A percentile compares a stretch with the other conserved stretches of the same genome.
Conservation (phyloP, 2,329 filamentous ascomycete species). For the Nothophaeocryptopus gaeumannii region DNA sequence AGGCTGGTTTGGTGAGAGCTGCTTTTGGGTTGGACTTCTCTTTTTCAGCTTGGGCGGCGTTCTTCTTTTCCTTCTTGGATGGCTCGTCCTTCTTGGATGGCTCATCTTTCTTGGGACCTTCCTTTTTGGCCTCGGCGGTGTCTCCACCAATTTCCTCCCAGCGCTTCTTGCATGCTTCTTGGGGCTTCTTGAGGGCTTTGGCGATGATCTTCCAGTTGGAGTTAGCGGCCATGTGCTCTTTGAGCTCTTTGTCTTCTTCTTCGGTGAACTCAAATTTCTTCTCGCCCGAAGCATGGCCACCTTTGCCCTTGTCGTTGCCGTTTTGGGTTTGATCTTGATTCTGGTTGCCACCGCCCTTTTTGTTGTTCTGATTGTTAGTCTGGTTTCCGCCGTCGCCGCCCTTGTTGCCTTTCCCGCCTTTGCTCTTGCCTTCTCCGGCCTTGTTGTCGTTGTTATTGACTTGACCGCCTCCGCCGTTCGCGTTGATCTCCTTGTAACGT, state of each 20-base stretch:
- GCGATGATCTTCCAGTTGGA: slow-evolving; percentile 11
- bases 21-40: slow-evolving; percentile 7
- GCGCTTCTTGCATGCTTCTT: slow-evolving; percentile 8
- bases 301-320: background rate
- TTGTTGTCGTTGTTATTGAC: slow-evolving; percentile 1
- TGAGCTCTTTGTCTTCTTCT: slow-evolving; percentile 21
- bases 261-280: slow-evolving; percentile 17
- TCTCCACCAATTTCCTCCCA: slow-evolving; percentile 12
- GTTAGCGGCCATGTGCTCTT: slow-evolving; percentile 5
- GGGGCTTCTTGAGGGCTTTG: slow-evolving; percentile 7
- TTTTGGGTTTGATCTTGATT: slow-evolving; percentile 5
- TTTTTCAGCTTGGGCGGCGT: slow-evolving; percentile 13
- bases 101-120: slow-evolving; percentile 13
- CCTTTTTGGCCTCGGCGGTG: slow-evolving; percentile 10
- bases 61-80: slow-evolving; percentile 22
- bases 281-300: background rate
- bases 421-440: slow-evolving; percentile 3
- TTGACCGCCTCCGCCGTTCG: slow-evolving; percentile 8
- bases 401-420: background rate
- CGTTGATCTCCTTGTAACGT: slow-evolving; percentile 17
- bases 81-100: slow-evolving; percentile 20
- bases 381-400: slow-evolving; percentile 6
- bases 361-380: slow-evolving; percentile 2
- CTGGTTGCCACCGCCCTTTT: slow-evolving; percentile 1
- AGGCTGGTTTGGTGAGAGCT: slow-evolving; percentile 16